phyloP scores from a whole-genome alignment of 176 grass and related monocot genomes.

The Microstegium vimineum region DNA sequence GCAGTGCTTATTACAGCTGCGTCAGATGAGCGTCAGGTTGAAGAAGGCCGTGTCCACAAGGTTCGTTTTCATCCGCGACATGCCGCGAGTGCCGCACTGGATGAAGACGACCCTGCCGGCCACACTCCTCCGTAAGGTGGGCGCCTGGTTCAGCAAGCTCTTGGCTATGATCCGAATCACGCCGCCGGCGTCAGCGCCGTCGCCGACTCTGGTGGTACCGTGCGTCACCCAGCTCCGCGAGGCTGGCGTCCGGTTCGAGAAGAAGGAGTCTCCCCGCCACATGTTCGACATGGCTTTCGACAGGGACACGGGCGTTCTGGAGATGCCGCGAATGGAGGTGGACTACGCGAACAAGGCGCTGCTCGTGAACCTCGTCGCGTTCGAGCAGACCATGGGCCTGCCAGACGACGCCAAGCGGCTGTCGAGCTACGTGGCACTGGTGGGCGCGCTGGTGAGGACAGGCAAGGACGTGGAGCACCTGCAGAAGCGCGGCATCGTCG shows the following conservation, averaged over 20 bases:
- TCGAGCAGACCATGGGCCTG: neutral
- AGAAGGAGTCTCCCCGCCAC: neutral
- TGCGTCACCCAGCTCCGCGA: neutral
- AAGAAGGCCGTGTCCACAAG: neutral
- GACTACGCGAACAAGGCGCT: neutral
- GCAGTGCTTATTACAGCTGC: neutral
- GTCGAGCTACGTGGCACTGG: neutral
- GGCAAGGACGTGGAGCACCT: neutral
- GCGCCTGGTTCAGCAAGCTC: neutral
- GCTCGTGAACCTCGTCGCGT: conserved; percentile 17
- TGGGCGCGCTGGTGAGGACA: neutral
- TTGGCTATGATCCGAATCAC: neutral
- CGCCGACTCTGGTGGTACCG: neutral
- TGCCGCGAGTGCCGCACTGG: neutral
- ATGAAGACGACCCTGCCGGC: neutral
- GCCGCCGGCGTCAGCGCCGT: neutral
- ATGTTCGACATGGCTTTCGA: neutral
- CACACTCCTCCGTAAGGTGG: neutral
- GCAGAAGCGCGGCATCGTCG: neutral
- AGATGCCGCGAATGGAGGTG: neutral
- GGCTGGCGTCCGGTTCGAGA: neutral
- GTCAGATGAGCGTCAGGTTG: neutral
- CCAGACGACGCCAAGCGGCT: neutral
- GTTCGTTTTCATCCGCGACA: neutral
- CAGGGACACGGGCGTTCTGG: neutral